These are phyloP conservation scores for Fonsecaea nubica DNA, from an alignment of 2,329 filamentous ascomycete genomes.

Conservation along the genomic window DNA sequence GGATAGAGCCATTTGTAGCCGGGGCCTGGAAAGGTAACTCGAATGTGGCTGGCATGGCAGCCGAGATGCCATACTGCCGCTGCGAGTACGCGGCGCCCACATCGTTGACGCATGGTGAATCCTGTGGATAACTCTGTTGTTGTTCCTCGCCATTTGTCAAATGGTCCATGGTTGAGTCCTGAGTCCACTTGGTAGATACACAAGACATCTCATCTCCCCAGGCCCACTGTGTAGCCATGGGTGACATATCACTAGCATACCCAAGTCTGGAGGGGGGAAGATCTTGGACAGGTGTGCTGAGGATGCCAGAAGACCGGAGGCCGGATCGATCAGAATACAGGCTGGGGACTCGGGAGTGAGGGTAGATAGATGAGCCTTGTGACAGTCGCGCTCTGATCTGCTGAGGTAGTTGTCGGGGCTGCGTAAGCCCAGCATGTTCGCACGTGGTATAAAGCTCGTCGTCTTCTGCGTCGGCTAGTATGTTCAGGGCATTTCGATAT, in stretches of 20 bases:
- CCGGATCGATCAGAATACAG: slow-evolving; percentile 10
- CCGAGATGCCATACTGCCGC: background rate
- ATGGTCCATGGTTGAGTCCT: background rate
- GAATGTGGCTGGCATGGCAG: background rate
- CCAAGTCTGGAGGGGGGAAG: no score
- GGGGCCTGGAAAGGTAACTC: background rate
- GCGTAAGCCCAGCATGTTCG: background rate
- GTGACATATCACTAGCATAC: background rate
- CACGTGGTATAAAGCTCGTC: background rate
- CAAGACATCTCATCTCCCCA: background rate
- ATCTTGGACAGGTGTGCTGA: background rate
- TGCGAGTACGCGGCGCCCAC: background rate
- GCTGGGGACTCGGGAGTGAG: slow-evolving; percentile 2
- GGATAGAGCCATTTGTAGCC: background rate
- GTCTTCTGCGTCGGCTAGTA: slow-evolving; percentile 2
- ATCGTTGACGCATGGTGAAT: background rate
- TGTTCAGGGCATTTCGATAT: slow-evolving; percentile 8
- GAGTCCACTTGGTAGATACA: background rate
- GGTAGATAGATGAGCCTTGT: background rate
- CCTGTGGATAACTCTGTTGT: background rate
- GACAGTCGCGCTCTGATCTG: background rate
- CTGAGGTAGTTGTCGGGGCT: background rate
- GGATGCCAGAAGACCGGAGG: background rate
- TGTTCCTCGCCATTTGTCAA: background rate
- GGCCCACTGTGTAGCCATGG: background rate